Conservation (phyloP, 2,329 filamentous ascomycete genomes). For the Aspergillus terreus region DNA sequence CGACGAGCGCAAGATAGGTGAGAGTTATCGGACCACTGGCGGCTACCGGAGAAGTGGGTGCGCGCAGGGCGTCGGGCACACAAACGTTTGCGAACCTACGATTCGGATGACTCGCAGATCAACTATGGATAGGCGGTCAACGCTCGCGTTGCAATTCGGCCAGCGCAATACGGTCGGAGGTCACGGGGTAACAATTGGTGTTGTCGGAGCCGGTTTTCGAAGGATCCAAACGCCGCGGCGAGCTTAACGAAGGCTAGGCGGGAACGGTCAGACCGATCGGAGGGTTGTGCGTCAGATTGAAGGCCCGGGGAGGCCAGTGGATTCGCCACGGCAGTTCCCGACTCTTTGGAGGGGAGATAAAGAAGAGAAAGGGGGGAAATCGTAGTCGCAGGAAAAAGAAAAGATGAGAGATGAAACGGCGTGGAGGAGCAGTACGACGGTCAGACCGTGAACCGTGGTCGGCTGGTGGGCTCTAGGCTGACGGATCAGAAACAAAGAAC, state of each 20-base stretch:
- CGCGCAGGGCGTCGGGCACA: conserved; percentile 21
- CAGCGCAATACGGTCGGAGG: background rate
- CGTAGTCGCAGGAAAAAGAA: background rate
- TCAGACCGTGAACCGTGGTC: conserved; percentile 2
- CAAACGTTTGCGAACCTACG: conserved; percentile 11
- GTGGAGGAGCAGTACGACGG: background rate
- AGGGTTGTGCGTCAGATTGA: background rate
- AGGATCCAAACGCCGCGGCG: background rate
- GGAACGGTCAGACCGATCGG: conserved; percentile 8
- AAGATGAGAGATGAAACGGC: background rate
- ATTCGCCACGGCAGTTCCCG: conserved; percentile 2
- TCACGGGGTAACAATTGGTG: background rate
- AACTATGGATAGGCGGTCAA: conserved; percentile 17
- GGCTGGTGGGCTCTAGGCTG: background rate
- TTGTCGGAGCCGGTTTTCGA: background rate
- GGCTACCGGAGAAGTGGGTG: conserved; percentile 1
- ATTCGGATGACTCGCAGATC: conserved; percentile 5
- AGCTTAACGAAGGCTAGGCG: conserved; percentile 1
- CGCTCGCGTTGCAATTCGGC: background rate
- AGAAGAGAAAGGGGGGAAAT: background rate
- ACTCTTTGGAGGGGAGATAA: background rate
- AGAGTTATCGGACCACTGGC: background rate
- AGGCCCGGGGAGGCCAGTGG: background rate
- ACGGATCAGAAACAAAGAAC: background rate
- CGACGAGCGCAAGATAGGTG: conserved; percentile 3